Percentiles rank a stretch among this genome's conserved stretches.
Evolutionary conservation across 2,329 filamentous ascomycete genomes (phyloP).

Genomic region (Talaromyces piceae): DNA sequence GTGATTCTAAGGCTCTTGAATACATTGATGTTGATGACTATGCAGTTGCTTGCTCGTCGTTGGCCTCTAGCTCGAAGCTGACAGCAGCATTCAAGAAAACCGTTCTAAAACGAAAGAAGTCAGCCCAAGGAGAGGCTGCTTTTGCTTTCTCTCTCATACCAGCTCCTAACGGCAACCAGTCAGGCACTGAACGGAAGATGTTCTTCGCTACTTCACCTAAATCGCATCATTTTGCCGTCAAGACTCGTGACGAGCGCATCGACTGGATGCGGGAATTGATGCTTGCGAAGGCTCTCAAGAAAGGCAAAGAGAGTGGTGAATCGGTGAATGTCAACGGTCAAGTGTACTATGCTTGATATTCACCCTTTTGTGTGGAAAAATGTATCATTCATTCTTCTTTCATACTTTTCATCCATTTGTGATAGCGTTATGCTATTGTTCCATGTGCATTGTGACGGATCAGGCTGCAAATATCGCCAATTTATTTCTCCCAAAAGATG

Average conservation of each 20-base stretch:
- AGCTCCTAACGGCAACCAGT: conserved; percentile 39
- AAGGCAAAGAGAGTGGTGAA: conserved; percentile 24
- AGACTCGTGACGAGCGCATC: conserved; percentile 78
- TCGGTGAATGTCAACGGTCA: not conserved
- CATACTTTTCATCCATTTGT: not conserved
- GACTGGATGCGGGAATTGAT: conserved; percentile 62
- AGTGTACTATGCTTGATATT: too few species aligned
- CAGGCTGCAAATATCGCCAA: too few species aligned
- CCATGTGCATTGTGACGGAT: not conserved
- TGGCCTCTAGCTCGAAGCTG: conserved; percentile 71
- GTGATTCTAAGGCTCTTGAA: conserved; percentile 22
- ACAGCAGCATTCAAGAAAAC: conserved; percentile 70
- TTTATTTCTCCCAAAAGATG: too few species aligned
- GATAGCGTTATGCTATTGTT: not conserved
- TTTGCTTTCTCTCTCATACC: conserved; percentile 40
- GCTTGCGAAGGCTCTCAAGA: conserved; percentile 36
- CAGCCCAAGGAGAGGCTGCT: conserved; percentile 21
- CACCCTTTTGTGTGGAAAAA: too few species aligned
- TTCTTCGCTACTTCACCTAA: conserved; percentile 54
- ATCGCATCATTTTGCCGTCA: conserved; percentile 90
- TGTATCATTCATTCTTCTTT: too few species aligned
- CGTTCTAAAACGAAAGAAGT: conserved; percentile 38
- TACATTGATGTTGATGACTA: conserved; percentile 34
- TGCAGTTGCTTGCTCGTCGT: conserved; percentile 56
- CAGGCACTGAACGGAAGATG: conserved; percentile 37